A percentile compares a stretch with the other conserved stretches of the same genome.
These are phyloP conservation scores for Apophysomyces variabilis DNA, from an alignment of 371 early-diverging fungal genomes.

Conservation along the genomic window DNA sequence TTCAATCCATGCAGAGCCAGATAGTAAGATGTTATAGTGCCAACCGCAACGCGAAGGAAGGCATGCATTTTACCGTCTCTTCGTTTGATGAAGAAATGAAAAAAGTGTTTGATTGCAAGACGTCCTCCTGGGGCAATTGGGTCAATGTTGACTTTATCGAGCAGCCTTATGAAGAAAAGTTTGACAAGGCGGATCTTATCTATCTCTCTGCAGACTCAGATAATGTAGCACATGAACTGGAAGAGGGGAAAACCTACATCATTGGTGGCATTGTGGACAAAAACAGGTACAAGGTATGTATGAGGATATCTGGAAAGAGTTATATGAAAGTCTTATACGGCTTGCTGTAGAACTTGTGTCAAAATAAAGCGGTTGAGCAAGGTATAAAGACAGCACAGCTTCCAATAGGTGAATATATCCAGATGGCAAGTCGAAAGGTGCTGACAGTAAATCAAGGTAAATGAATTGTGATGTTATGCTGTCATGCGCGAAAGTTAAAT, in stretches of 20 bases:
- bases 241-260: constrained; percentile 77
- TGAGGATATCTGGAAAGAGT: not conserved
- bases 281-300: constrained; percentile 78
- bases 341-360: constrained; percentile 66
- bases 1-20: constrained; percentile 70
- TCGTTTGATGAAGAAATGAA: constrained; percentile 44
- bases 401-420: constrained; percentile 85
- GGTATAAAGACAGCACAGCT: constrained; percentile 83
- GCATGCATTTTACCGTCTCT: constrained; percentile 57
- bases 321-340: not conserved
- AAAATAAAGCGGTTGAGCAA: constrained; percentile 73
- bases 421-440: constrained; percentile 80
- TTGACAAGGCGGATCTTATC: constrained; percentile 66
- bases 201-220: constrained; percentile 93
- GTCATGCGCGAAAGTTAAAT: not conserved
- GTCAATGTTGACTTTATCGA: constrained; percentile 39
- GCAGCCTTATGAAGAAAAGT: constrained; percentile 48
- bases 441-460: constrained; percentile 92
- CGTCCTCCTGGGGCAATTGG: constrained; percentile 48
- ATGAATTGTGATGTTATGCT: not conserved
- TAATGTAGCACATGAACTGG: constrained; percentile 68
- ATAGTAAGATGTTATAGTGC: constrained; percentile 70
- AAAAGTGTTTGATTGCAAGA: constrained; percentile 48
- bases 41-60: constrained; percentile 56
- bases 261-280: constrained; percentile 97